Evolutionary conservation across 2,329 filamentous ascomycete genomes (phyloP).

Genomic region (Zymoseptoria pseudotritici): DNA sequence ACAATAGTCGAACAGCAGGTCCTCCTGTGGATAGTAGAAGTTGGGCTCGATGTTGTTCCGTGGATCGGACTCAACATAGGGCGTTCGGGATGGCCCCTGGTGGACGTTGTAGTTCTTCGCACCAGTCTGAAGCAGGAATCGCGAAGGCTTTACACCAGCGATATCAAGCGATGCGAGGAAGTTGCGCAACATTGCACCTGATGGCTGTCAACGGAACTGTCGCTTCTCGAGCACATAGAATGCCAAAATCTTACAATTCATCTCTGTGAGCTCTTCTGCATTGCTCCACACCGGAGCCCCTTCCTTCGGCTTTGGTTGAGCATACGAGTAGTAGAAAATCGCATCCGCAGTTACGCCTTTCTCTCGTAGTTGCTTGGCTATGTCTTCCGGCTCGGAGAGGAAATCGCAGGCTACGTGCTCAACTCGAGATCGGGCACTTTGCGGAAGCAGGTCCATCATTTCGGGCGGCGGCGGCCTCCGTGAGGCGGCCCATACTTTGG

Average conservation of each 20-base stretch:
- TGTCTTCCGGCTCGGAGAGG: conserved; percentile 30
- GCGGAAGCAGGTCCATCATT: conserved; percentile 31
- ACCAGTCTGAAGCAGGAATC: conserved; percentile 46
- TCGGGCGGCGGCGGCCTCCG: conserved; percentile 38
- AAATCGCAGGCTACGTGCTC: conserved; percentile 32
- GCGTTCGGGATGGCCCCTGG: conserved; percentile 38
- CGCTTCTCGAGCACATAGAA: conserved; percentile 6
- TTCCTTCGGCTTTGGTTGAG: conserved; percentile 42
- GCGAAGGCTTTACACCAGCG: conserved; percentile 37
- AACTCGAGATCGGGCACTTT: conserved; percentile 22
- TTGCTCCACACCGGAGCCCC: conserved; percentile 42
- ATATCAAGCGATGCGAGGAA: conserved; percentile 41
- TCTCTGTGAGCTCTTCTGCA: conserved; percentile 42
- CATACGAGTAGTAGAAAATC: conserved; percentile 49
- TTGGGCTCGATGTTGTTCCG: conserved; percentile 41
- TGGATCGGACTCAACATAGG: conserved; percentile 41
- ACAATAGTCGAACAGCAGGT: conserved; percentile 41
- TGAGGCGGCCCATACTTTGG: conserved; percentile 45
- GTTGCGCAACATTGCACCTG: conserved; percentile 42
- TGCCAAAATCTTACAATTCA: conserved; percentile 39
- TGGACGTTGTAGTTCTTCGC: conserved; percentile 48
- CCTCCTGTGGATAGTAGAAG: conserved; percentile 51
- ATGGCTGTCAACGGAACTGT: background rate
- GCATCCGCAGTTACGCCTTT: conserved; percentile 35
- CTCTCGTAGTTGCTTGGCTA: conserved; percentile 30